phyloP scores from a whole-genome alignment of 2,329 filamentous ascomycete genomes.

The Penicillium sp. region DNA sequence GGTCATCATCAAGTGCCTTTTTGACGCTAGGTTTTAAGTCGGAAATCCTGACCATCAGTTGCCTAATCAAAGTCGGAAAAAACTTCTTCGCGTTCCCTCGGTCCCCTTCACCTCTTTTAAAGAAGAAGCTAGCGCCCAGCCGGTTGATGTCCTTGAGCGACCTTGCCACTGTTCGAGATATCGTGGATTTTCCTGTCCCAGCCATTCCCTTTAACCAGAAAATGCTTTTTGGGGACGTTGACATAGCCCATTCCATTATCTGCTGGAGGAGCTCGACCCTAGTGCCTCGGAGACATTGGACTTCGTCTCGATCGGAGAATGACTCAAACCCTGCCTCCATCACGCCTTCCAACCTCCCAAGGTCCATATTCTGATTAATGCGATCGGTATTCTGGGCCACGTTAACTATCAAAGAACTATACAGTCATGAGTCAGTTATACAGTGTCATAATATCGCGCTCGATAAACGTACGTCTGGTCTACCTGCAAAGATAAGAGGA shows the following conservation, averaged over 20 bases:
- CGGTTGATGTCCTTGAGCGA: neutral
- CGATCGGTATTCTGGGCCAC: slow-evolving; percentile 2
- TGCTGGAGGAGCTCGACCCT: neutral
- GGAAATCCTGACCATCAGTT: slow-evolving; percentile 29
- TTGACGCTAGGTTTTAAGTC: slow-evolving; percentile 15
- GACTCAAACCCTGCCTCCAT: slow-evolving; percentile 8
- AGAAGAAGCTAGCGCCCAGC: neutral
- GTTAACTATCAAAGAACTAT: slow-evolving; percentile 4
- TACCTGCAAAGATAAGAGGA: slow-evolving; percentile 21
- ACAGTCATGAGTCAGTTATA: slow-evolving; percentile 2
- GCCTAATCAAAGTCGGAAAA: slow-evolving; percentile 32
- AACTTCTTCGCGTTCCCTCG: slow-evolving; percentile 32
- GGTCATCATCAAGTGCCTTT: slow-evolving; percentile 20
- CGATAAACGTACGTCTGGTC: slow-evolving; percentile 25
- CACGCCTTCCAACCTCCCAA: slow-evolving; percentile 8
- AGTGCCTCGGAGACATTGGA: slow-evolving; percentile 21
- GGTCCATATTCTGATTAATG: slow-evolving; percentile 1
- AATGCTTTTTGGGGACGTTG: neutral
- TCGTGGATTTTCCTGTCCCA: neutral
- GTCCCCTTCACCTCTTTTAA: slow-evolving; percentile 12
- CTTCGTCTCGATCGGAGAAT: slow-evolving; percentile 7
- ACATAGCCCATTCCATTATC: neutral
- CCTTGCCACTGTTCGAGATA: neutral
- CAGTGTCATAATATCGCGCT: slow-evolving; percentile 4
- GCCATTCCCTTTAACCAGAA: neutral